A percentile compares a stretch with the other conserved stretches of the same genome.
Conservation (phyloP, 148 eudicot genomes). For the Camellia sinensis region DNA sequence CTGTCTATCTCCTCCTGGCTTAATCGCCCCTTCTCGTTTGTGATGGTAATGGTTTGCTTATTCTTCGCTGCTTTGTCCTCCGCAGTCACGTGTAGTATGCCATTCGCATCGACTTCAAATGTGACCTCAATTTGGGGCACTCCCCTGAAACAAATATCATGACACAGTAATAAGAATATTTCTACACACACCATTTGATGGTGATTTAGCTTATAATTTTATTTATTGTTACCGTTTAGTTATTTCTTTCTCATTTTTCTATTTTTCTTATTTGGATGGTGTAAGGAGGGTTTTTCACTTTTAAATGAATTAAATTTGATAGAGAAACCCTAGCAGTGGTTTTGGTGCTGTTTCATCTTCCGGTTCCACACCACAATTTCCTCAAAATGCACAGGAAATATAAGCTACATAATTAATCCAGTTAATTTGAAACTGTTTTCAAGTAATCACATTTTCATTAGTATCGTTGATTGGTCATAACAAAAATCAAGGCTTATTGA, state of each 20-base stretch:
- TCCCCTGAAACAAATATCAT: constrained; percentile 32
- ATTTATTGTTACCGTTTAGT: no score
- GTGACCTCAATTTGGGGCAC: constrained; percentile 68
- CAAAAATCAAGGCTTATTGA: not conserved
- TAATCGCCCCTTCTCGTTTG: constrained; percentile 51
- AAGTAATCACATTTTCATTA: not conserved
- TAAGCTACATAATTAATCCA: not conserved
- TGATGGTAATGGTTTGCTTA: constrained; percentile 47
- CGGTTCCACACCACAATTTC: not conserved
- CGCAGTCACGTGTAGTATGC: constrained; percentile 58
- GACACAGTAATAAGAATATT: not conserved
- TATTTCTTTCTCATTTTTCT: no score
- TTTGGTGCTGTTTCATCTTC: no score
- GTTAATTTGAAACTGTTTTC: not conserved
- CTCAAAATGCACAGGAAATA: not conserved
- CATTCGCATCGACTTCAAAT: constrained; percentile 61
- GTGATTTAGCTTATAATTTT: no score
- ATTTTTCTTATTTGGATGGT: no score
- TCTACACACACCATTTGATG: not conserved
- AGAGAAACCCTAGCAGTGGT: no score
- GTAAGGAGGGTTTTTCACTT: no score
- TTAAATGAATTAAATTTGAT: no score
- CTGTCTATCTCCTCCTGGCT: constrained; percentile 50
- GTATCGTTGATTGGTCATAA: not conserved
- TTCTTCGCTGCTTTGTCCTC: constrained; percentile 67